These are phyloP conservation scores for Nephelium lappaceum DNA, from an alignment of 345 rosid species.

Conservation along the genomic window DNA sequence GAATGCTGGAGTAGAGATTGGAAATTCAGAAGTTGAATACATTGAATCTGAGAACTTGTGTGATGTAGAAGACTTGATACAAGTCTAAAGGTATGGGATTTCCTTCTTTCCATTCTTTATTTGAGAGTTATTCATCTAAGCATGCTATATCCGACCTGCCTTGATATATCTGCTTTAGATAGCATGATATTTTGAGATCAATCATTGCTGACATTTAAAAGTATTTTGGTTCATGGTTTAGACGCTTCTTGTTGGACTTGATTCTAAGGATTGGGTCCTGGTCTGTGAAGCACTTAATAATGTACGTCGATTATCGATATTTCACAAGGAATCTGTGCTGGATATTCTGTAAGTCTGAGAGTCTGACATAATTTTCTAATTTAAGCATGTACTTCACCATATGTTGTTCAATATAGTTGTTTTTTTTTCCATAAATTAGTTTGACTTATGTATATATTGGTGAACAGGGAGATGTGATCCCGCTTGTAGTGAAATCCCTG, in stretches of 20 bases:
- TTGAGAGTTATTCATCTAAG: not conserved
- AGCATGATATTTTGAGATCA: conserved; percentile 3
- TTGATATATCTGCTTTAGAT: not conserved
- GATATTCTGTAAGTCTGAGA: conserved; percentile 64
- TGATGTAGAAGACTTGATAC: conserved; percentile 72
- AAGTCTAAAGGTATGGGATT: conserved; percentile 54
- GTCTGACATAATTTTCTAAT: conserved; percentile 14
- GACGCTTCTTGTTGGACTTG: conserved; percentile 69
- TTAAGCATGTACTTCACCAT: not conserved
- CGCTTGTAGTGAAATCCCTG: conserved; percentile 80
- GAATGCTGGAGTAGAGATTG: conserved; percentile 49
- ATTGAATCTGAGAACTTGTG: conserved; percentile 73
- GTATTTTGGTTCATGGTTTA: conserved; percentile 24
- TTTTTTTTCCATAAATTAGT: conserved; percentile 1
- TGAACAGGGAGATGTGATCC: conserved; percentile 65
- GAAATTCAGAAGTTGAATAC: conserved; percentile 73
- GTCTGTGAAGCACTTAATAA: conserved; percentile 84
- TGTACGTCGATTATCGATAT: conserved; percentile 74
- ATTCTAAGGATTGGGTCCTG: conserved; percentile 86
- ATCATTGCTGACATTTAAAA: conserved; percentile 9
- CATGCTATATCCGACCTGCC: not conserved
- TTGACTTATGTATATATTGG: conserved; percentile 14
- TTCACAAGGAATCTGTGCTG: conserved; percentile 68
- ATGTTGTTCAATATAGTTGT: not conserved
- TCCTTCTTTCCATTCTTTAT: conserved; percentile 5